These are phyloP conservation scores for Microcyclosporella mali DNA, from an alignment of 2,329 filamentous ascomycete species.

Conservation along the genomic window DNA sequence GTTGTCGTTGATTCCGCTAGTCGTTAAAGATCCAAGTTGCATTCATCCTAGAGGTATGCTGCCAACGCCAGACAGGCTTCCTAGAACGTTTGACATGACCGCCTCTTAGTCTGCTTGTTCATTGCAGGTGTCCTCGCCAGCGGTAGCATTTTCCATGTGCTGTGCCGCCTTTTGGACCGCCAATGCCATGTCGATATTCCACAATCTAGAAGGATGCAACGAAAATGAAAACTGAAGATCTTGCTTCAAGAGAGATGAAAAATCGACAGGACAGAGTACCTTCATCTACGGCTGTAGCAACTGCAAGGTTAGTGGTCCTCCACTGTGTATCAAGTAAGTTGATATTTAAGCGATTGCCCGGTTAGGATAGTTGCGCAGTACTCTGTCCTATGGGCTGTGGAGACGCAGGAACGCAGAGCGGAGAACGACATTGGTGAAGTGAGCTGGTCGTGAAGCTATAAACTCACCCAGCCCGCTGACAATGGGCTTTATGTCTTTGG, in stretches of 20 bases:
- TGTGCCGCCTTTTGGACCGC: neutral
- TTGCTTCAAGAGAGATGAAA: neutral
- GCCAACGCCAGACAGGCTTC: constrained; percentile 9
- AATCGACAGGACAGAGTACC: constrained; percentile 1
- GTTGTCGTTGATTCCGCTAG: constrained; percentile 9
- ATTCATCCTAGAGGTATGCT: neutral
- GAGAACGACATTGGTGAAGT: too few relatives aligned
- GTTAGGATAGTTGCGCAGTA: too few relatives aligned
- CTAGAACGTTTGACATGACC: neutral
- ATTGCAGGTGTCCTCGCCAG: neutral
- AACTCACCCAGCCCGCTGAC: too few relatives aligned
- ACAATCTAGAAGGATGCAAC: neutral
- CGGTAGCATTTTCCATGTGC: constrained; percentile 1
- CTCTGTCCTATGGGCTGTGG: too few relatives aligned
- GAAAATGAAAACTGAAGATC: neutral
- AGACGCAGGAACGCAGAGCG: too few relatives aligned
- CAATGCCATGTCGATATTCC: neutral
- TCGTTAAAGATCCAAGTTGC: constrained; percentile 9
- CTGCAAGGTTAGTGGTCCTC: too few relatives aligned
- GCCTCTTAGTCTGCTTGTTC: neutral
- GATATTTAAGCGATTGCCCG: too few relatives aligned
- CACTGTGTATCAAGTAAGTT: too few relatives aligned
- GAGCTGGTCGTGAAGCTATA: too few relatives aligned
- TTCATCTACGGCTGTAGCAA: constrained; percentile 3
- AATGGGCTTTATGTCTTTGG: too few relatives aligned